Percentiles rank a stretch among this genome's conserved stretches.
These are phyloP conservation scores for Boletus mariae DNA, from an alignment of 1,284 basidiomycete species.

Conservation along the genomic window DNA sequence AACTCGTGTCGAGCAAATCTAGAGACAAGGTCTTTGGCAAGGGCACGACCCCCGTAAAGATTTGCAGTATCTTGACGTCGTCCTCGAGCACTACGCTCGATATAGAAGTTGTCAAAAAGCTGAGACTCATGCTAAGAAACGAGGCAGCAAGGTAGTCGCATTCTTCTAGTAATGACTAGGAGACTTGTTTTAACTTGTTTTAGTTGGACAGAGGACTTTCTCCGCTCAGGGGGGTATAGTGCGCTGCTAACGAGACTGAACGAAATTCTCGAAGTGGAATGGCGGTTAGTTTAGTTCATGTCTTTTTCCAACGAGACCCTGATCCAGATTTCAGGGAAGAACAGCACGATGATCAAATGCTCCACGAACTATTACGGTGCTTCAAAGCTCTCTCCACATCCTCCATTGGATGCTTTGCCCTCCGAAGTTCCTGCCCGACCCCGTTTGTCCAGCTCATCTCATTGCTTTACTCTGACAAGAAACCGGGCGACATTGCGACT, in stretches of 20 bases:
- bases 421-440: conserved; percentile 78
- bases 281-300: conserved; percentile 61
- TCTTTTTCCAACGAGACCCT: conserved; percentile 6
- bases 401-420: conserved; percentile 76
- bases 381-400: conserved; percentile 93
- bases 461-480: conserved; percentile 94
- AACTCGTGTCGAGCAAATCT: conserved; percentile 33
- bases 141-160: conserved; percentile 70
- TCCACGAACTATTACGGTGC: conserved; percentile 91
- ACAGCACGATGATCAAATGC: conserved; percentile 92
- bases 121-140: conserved; percentile 77
- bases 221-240: conserved; percentile 81
- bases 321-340: conserved; percentile 67
- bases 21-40: conserved; percentile 50
- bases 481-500: conserved; percentile 88
- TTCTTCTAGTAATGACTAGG: not conserved
- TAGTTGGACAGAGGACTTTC: conserved; percentile 92
- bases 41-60: conserved; percentile 58
- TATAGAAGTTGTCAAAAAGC: conserved; percentile 71
- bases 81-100: conserved; percentile 70
- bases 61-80: conserved; percentile 60
- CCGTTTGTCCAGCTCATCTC: conserved; percentile 83
- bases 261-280: conserved; percentile 92
- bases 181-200: conserved; percentile 13
- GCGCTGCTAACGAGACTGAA: conserved; percentile 83